Base-by-base conservation (phyloP, 805 yeast species). In the Starmera amethionina region DNA sequence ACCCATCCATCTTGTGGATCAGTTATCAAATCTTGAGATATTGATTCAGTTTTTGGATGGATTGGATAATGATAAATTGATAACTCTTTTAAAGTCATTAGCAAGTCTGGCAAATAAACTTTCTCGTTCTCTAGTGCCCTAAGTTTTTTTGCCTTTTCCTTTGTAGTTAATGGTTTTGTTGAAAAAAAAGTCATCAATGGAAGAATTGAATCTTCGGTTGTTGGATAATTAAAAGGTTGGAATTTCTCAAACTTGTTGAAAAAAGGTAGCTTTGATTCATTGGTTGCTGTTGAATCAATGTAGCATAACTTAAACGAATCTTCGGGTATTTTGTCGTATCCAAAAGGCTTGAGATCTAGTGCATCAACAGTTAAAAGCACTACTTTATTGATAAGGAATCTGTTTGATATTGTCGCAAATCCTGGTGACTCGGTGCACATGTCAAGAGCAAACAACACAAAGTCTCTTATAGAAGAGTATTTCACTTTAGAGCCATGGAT, bases 301-400 rank as follows among this genome's bases (percentile, higher is more conserved):
- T 38, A 16, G 39, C 43, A 3, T 41, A 38, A 6, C 38, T 34
- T 10, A 36, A 42, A 33, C 22, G 30, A 31, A 14, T 41, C 30
- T 32, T 31, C 31, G 27, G 32, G 19, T 32, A 46, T 32, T 32
- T 40, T 46, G n/a, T 52, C 41, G 8, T 55, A 42, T 0, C 72
- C 70, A 48, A 77, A 73, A 43, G 72, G 71, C 4, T 56, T 49
- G 3, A 64, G 55, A 12, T 67, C 62, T 11, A 88, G 55, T 0
- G 95, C 95, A 0, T 93, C 86, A 4, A 77, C 72, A 39, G 78
- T 62, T 4, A 84, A 56, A 19, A 76, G 61, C 0, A 82, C 76
- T 3, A 80, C 70, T 42, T 73, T 75, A n/a, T 66, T 55, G 3
- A 84, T 62, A 4, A 65, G 57, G 16, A 55, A 49, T 37, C 73